A percentile compares a stretch with the other conserved stretches of the same genome.
phyloP scores from a whole-genome alignment of 2,329 filamentous ascomycete genomes.

The Sarocladium kiliense region DNA sequence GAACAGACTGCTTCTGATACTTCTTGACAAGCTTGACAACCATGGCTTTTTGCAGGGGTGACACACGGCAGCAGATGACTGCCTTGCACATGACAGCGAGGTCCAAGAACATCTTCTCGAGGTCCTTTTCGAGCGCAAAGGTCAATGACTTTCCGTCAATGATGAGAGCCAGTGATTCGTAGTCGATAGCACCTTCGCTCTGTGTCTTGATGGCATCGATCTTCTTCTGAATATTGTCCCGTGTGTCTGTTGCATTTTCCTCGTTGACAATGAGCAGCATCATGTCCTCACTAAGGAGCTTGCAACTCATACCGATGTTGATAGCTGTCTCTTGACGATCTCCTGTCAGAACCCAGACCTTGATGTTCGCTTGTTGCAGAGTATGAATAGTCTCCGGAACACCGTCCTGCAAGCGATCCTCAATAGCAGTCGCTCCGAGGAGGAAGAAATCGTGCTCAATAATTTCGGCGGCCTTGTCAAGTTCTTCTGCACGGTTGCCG shows the following conservation, averaged over 20 bases:
- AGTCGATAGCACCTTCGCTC: constrained; percentile 67
- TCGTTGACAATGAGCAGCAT: constrained; percentile 95
- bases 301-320: constrained; percentile 99
- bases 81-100: constrained; percentile 95
- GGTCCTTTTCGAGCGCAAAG: constrained; percentile 84
- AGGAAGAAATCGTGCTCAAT: constrained; percentile 91
- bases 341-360: constrained; percentile 96
- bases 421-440: constrained; percentile 92
- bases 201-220: constrained; percentile 85
- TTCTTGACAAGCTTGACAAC: constrained; percentile 98
- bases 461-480: constrained; percentile 94
- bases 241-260: constrained; percentile 70
- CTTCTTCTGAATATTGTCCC: constrained; percentile 90
- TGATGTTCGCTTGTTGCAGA: constrained; percentile 92
- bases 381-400: constrained; percentile 98
- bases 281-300: constrained; percentile 98
- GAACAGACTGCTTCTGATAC: constrained; percentile 79
- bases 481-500: constrained; percentile 86
- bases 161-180: constrained; percentile 82
- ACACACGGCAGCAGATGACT: constrained; percentile 97
- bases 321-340: constrained; percentile 98
- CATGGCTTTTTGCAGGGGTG: constrained; percentile 91
- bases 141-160: constrained; percentile 97
- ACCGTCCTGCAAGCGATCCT: constrained; percentile 93
- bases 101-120: constrained; percentile 91